A percentile compares a stretch with the other conserved stretches of the same genome.
These are phyloP conservation scores for Daldinia decipiens DNA, from an alignment of 495 filamentous ascomycete species.

Conservation along the genomic window DNA sequence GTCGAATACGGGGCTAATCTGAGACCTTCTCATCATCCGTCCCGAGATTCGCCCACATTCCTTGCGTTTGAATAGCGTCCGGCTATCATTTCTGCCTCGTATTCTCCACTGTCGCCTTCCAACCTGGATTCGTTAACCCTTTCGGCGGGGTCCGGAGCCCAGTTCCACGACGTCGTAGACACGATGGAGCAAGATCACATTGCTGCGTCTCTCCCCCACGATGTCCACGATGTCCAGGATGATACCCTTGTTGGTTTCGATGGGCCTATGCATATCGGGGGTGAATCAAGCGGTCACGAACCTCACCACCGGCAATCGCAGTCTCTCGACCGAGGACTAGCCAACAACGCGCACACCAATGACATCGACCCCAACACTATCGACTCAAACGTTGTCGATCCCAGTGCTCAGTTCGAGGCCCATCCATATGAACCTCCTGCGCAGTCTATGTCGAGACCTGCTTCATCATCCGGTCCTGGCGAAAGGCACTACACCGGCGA, in stretches of 20 bases:
- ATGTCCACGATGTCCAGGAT: constrained; percentile 45
- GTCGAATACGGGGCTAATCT: constrained; percentile 47
- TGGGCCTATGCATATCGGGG: constrained; percentile 46
- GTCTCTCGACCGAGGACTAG: constrained; percentile 54
- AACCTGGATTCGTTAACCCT: constrained; percentile 62
- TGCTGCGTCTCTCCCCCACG: constrained; percentile 35
- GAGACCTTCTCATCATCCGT: constrained; percentile 36
- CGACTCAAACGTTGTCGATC: constrained; percentile 54
- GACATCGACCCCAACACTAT: constrained; percentile 47
- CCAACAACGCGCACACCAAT: constrained; percentile 48
- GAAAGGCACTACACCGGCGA: constrained; percentile 41
- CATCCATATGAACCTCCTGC: constrained; percentile 50
- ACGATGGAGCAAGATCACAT: constrained; percentile 59
- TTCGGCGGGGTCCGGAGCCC: constrained; percentile 59
- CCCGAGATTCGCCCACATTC: constrained; percentile 15
- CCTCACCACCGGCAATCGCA: constrained; percentile 50
- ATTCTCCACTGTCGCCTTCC: constrained; percentile 22
- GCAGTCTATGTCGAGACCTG: constrained; percentile 57
- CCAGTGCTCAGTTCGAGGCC: constrained; percentile 54
- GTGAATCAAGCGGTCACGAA: constrained; percentile 36
- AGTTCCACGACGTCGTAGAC: constrained; percentile 62
- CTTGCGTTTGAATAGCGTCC: constrained; percentile 23
- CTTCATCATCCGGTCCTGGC: constrained; percentile 56
- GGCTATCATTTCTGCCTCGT: constrained; percentile 6
- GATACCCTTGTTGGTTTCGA: constrained; percentile 55